A percentile compares a stretch with the other conserved stretches of the same genome.
These are phyloP conservation scores for Parietaria judaica DNA, from an alignment of 306 rosid species.

Conservation along the genomic window DNA sequence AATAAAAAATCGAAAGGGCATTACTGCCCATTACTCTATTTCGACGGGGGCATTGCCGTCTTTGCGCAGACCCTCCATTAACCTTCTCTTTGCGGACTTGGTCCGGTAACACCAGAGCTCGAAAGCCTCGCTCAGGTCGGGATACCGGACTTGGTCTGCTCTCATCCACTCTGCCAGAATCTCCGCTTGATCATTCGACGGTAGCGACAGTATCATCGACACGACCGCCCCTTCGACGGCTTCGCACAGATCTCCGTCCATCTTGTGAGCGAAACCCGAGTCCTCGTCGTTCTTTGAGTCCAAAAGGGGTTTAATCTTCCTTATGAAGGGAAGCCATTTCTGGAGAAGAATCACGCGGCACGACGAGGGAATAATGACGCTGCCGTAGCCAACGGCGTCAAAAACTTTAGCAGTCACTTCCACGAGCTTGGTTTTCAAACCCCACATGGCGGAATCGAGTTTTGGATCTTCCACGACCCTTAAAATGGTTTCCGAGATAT, in stretches of 20 bases:
- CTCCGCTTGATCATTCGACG: slow-evolving; percentile 88
- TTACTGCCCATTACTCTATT: no score
- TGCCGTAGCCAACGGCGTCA: slow-evolving; percentile 92
- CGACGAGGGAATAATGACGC: slow-evolving; percentile 64
- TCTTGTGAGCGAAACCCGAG: slow-evolving; percentile 43
- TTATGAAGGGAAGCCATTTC: slow-evolving; percentile 76
- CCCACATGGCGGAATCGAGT: slow-evolving; percentile 69
- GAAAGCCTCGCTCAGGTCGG: slow-evolving; percentile 79
- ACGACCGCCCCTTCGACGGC: slow-evolving; percentile 77
- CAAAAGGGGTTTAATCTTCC: slow-evolving; percentile 73
- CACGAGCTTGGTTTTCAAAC: slow-evolving; percentile 66
- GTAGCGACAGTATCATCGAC: slow-evolving; percentile 62
- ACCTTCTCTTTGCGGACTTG: slow-evolving; percentile 83
- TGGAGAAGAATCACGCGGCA: slow-evolving; percentile 53
- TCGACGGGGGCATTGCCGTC: slow-evolving; percentile 19
- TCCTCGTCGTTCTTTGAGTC: slow-evolving; percentile 51
- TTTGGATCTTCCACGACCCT: slow-evolving; percentile 53
- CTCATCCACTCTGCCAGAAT: slow-evolving; percentile 82
- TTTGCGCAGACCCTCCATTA: slow-evolving; percentile 49
- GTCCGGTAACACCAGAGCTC: slow-evolving; percentile 95
- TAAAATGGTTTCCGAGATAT: slow-evolving; percentile 45
- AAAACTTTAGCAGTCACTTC: slow-evolving; percentile 74
- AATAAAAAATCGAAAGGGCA: no score
- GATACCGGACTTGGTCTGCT: slow-evolving; percentile 50
- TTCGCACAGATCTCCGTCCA: slow-evolving; percentile 77